Evolutionary conservation across 2,329 filamentous ascomycete genomes (phyloP), one percentile per base, ranked within the genome.

Genomic region (Paecilomyces formosus): DNA sequence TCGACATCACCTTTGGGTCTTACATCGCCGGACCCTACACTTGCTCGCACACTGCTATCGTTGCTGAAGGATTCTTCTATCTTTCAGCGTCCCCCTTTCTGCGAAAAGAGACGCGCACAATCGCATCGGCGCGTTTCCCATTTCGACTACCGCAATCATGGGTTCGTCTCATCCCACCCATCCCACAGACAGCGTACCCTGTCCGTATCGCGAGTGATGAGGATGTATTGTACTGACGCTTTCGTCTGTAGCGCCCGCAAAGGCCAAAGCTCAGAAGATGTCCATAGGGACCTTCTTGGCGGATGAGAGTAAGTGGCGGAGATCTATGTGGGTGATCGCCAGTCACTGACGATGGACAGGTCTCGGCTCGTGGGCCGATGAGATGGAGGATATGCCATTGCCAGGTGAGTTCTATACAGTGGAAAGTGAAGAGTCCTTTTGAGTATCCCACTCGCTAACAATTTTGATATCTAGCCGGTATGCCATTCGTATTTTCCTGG

Each of bases 211-310:
- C 55, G 56, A 62, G 55, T 57, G 57, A 58, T 55, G 49, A 55
- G 15, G 21, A 56, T 63, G 56, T 60, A 67, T 62, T 62, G 64
- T 70, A 73, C 82, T 85, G 69, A 85, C 75, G 66, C 62, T 66
- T 57, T 61, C 61, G 56, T 58, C 54, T 74, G 61, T 72, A 96
- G 92, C 89, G 84, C 93, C 92, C 67, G 90, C 92, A 77, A 95
- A 95, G 82, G 89, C 91, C 82, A 88, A 96, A 80, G 83, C 86
- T 78, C 88, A 96, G 86, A 99, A 95, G 84, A 93, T 99, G 89
- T 91, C 90, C 82, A 87, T 97, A 74, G 90, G 91, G 83, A 90
- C 91, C 79, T 99, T 99, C 85, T 85, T 99, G 82, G 84, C 84
- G 74, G 91, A 97, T 78, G 85, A 91, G 78, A 88, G 93, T 97